Conservation (phyloP, 768 basidiomycete genomes). For the Suillus ampliporus region DNA sequence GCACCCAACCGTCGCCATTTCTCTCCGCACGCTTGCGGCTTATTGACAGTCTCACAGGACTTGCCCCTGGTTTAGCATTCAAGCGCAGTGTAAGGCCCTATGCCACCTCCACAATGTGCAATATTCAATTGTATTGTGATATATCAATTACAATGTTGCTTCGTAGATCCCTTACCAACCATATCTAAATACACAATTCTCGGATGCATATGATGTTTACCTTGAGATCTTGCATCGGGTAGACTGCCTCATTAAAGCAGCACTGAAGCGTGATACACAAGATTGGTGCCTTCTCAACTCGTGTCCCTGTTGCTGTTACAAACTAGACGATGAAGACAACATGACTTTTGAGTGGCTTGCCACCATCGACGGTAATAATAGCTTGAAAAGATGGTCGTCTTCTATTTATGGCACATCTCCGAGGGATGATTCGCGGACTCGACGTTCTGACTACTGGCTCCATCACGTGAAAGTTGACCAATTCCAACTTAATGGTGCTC, state of each 20-base stretch:
- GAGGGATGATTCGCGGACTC: background rate
- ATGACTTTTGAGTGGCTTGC: background rate
- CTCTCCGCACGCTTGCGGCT: conserved; percentile 15
- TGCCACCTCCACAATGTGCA: conserved; percentile 14
- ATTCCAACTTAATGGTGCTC: background rate
- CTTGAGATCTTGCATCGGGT: conserved; percentile 16
- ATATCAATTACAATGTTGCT: background rate
- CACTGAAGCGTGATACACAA: conserved; percentile 7
- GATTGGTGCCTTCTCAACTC: background rate
- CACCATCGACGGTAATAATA: conserved; percentile 9
- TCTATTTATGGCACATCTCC: background rate
- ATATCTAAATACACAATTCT: conserved; percentile 3
- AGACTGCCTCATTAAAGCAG: conserved; percentile 10
- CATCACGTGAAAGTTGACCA: background rate
- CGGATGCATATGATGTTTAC: conserved; percentile 17
- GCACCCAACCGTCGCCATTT: conserved; percentile 23
- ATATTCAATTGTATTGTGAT: background rate
- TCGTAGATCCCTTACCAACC: background rate
- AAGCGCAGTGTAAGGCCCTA: conserved; percentile 10
- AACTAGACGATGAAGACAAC: background rate
- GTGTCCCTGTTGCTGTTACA: conserved; percentile 18
- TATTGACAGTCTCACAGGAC: conserved; percentile 13
- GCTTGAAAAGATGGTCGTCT: conserved; percentile 1
- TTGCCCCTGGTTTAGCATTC: conserved; percentile 16
- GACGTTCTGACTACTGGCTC: background rate